phyloP scores from a whole-genome alignment of 2,329 filamentous ascomycete species.

The Penicillium sp. region DNA sequence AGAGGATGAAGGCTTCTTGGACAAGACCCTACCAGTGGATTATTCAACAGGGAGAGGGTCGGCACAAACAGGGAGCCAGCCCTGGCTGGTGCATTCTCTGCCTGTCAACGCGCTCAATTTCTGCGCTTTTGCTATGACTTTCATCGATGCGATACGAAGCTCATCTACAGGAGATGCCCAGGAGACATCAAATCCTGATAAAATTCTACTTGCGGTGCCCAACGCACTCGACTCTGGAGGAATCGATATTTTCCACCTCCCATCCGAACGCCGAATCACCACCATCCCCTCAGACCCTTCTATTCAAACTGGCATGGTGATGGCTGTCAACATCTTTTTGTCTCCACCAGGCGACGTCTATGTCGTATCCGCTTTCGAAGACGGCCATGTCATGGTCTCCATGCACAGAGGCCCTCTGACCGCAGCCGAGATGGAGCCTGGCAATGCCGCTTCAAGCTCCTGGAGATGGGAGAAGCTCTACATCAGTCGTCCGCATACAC shows the following conservation, averaged over 20 bases:
- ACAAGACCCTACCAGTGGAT: slow-evolving; percentile 69
- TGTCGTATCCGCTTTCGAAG: slow-evolving; percentile 78
- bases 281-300: slow-evolving; percentile 50
- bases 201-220: slow-evolving; percentile 72
- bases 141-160: slow-evolving; percentile 20
- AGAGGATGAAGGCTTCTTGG: slow-evolving; percentile 57
- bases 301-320: slow-evolving; percentile 68
- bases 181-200: slow-evolving; percentile 12
- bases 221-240: slow-evolving; percentile 71
- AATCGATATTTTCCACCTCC: slow-evolving; percentile 81
- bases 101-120: slow-evolving; percentile 94
- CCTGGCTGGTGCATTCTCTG: slow-evolving; percentile 82
- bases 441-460: slow-evolving; percentile 18
- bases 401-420: slow-evolving; percentile 46
- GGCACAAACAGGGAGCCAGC: slow-evolving; percentile 51
- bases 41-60: slow-evolving; percentile 36
- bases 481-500: slow-evolving; percentile 64
- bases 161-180: slow-evolving; percentile 6
- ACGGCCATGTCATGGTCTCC: slow-evolving; percentile 69
- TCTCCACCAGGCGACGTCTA: slow-evolving; percentile 51
- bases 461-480: slow-evolving; percentile 59
- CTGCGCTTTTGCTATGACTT: slow-evolving; percentile 57
- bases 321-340: slow-evolving; percentile 69
- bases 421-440: slow-evolving; percentile 30
- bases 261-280: slow-evolving; percentile 67